Conservation (phyloP, 176 grass and related monocot genomes). For the Aegilops longissima region DNA sequence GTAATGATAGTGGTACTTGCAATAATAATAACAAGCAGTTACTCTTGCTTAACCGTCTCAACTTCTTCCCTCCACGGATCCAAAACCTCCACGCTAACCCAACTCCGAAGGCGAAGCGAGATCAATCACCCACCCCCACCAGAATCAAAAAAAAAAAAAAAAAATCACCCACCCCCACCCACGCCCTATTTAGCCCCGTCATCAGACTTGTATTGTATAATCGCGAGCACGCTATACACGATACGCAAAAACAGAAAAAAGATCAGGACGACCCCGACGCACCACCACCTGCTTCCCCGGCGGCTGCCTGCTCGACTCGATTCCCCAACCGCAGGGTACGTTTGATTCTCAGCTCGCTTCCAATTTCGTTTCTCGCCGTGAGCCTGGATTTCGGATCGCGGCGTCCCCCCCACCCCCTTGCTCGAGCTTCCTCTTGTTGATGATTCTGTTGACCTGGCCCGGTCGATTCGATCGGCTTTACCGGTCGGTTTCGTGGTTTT, state of each 20-base stretch:
- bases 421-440: background rate
- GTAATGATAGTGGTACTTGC: too few relatives aligned
- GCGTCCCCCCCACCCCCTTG: too few relatives aligned
- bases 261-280: background rate
- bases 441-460: background rate
- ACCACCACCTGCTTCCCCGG: background rate
- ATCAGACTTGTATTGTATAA: background rate
- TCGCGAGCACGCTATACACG: background rate
- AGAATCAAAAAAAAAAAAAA: too few relatives aligned
- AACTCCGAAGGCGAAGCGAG: background rate
- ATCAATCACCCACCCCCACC: too few relatives aligned
- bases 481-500: background rate
- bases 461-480: background rate
- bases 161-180: background rate
- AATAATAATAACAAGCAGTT: background rate
- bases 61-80: conserved; percentile 2
- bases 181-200: background rate
- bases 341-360: background rate
- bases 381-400: background rate
- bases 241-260: background rate
- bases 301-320: background rate
- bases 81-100: background rate
- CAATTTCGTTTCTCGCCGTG: background rate
- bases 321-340: background rate
- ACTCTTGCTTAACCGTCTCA: conserved; percentile 7